These are phyloP conservation scores for Ustilago loliicola DNA, from an alignment of 1,284 basidiomycete species.

Conservation along the genomic window DNA sequence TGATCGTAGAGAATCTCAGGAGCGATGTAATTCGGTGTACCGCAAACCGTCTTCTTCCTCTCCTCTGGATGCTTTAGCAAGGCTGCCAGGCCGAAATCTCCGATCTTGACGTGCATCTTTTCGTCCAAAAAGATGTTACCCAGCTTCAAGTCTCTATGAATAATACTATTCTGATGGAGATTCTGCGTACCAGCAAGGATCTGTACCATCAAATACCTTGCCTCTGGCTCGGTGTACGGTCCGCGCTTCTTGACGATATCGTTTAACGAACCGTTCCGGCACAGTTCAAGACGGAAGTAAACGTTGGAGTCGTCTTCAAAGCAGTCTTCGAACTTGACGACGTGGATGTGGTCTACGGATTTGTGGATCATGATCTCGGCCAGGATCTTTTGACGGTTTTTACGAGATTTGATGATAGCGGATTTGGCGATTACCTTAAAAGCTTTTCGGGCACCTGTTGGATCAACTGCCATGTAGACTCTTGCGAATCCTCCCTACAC, in stretches of 20 bases:
- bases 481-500: slow-evolving; percentile 70
- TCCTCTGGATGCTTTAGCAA: slow-evolving; percentile 96
- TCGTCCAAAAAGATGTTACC: slow-evolving; percentile 94
- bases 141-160: slow-evolving; percentile 78
- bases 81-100: slow-evolving; percentile 96
- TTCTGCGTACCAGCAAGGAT: slow-evolving; percentile 95
- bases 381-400: slow-evolving; percentile 79
- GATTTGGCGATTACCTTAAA: slow-evolving; percentile 72
- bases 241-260: slow-evolving; percentile 90
- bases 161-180: slow-evolving; percentile 92
- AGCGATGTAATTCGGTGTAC: slow-evolving; percentile 98
- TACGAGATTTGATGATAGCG: slow-evolving; percentile 70
- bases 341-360: slow-evolving; percentile 89
- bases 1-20: slow-evolving; percentile 97
- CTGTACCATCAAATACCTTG: slow-evolving; percentile 92
- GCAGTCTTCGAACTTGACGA: slow-evolving; percentile 91
- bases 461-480: slow-evolving; percentile 68
- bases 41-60: slow-evolving; percentile 97
- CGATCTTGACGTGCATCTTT: slow-evolving; percentile 95
- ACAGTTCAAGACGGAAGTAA: slow-evolving; percentile 96
- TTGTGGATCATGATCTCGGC: slow-evolving; percentile 99
- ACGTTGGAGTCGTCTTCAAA: slow-evolving; percentile 97
- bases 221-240: slow-evolving; percentile 91
- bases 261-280: slow-evolving; percentile 84
- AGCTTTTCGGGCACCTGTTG: slow-evolving; percentile 68